Percentiles rank a stretch among this genome's conserved stretches.
Evolutionary conservation across 1,284 basidiomycete genomes (phyloP).

Genomic region (Ganoderma sp.): DNA sequence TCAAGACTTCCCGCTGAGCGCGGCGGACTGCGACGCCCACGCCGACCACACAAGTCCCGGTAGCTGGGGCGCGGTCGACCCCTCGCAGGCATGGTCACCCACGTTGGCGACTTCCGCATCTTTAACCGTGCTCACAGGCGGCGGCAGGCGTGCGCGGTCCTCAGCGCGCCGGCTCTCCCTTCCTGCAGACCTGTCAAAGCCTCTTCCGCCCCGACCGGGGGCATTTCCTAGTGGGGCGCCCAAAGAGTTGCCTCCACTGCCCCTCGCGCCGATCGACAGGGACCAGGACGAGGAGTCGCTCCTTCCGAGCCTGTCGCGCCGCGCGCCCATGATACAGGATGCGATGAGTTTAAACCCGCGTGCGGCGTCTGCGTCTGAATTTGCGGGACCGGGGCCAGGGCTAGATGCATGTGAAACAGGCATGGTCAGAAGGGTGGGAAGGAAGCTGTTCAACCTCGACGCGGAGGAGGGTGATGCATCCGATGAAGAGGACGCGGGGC

Average conservation of each 20-base stretch:
- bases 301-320: conserved; percentile 35
- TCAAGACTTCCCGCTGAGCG: conserved; percentile 43
- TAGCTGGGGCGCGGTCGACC: conserved; percentile 28
- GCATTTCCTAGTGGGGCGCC: conserved; percentile 18
- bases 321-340: conserved; percentile 10
- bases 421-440: conserved; percentile 22
- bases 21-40: conserved; percentile 32
- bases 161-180: conserved; percentile 29
- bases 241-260: conserved; percentile 23
- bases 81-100: conserved; percentile 21
- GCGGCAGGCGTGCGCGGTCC: neutral
- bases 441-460: conserved; percentile 38
- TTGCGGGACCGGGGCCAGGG: neutral
- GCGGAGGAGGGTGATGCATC: conserved; percentile 31
- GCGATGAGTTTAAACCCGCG: neutral
- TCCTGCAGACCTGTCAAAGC: conserved; percentile 31
- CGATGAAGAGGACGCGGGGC: conserved; percentile 27
- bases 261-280: conserved; percentile 12
- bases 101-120: conserved; percentile 27
- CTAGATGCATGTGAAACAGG: conserved; percentile 17
- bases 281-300: conserved; percentile 21
- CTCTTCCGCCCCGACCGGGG: conserved; percentile 25
- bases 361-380: conserved; percentile 1
- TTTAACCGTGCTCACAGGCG: conserved; percentile 21
- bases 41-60: conserved; percentile 19